Base-by-base conservation (phyloP, 2,329 filamentous ascomycete species). In the Penicillium hordei region DNA sequence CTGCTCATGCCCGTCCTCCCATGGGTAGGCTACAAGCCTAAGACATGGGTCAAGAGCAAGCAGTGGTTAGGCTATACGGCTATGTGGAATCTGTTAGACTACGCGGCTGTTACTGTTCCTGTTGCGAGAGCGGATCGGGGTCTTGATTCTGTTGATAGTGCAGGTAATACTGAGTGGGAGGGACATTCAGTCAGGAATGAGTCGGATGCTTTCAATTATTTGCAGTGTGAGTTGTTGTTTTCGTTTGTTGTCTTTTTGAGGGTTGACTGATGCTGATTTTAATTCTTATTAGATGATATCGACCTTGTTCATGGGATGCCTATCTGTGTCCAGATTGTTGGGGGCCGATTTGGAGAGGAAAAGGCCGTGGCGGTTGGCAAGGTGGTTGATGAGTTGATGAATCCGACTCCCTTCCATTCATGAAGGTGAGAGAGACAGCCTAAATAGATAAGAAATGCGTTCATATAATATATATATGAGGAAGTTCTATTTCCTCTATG, bases 171-270 rank as follows among this genome's bases (percentile, higher is more conserved):
- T 39, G 69, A 61, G 0, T 79, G 77, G 59, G 44, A 65, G 58
- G 60, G 15, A 51, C 67, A 63, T 70, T 57, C 55, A 64, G 67
- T 74, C 0, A 67, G 78, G 52, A 82, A 79, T 63, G 76, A 77
- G 25, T 69, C 79, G 29, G 82, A 85, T 63, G 68, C 66, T 55
- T 78, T 78, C 29, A 81, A 83, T 65, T 70, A 77, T 61, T 17
- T 42, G 19, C 45, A 57, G 25, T 57, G 56, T 62, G 33, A 53
- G 34, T 55, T 23, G 17, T 17, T 38, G 4, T 27, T 31, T 46
- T 25, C 21, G 29, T 21, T 42, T 10, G 31, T 10, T 29, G 12
- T 31, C 13, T 33, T 44, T 55, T 23, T 10, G 12, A 0, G 25
- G n/a, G 29, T 40, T 19, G 19, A 2, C 10, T 17, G n/a, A 21